Percentiles rank a stretch among this genome's conserved stretches.
Conservation (phyloP, 2,329 filamentous ascomycete genomes). For the Cytospora chrysosperma region DNA sequence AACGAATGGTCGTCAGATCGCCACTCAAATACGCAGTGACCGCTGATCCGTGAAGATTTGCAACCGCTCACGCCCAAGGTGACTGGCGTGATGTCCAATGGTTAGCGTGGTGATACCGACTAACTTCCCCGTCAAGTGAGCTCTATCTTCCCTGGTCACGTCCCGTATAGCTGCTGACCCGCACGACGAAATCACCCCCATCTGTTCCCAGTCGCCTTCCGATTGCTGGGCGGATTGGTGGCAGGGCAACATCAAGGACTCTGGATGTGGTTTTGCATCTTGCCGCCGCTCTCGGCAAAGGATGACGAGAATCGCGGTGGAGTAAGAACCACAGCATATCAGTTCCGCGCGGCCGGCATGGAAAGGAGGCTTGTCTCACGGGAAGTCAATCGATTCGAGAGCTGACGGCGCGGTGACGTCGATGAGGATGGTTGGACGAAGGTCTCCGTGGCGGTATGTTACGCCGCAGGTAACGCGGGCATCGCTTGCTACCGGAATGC, state of each 20-base stretch:
- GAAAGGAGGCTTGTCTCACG: neutral
- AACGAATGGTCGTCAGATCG: neutral
- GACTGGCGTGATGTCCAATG: neutral
- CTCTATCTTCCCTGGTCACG: too few relatives aligned
- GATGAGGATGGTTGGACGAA: neutral
- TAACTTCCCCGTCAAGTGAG: too few relatives aligned
- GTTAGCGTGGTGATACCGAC: neutral
- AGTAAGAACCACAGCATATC: neutral
- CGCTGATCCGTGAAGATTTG: neutral
- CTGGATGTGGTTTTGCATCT: too few relatives aligned
- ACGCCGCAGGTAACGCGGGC: neutral
- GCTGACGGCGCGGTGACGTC: neutral
- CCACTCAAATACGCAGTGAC: neutral
- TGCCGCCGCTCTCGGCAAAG: too few relatives aligned
- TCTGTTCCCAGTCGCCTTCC: too few relatives aligned
- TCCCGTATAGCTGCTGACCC: too few relatives aligned
- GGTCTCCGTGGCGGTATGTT: neutral
- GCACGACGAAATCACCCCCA: too few relatives aligned
- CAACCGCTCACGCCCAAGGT: neutral
- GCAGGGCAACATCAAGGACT: too few relatives aligned
- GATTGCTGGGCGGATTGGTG: too few relatives aligned
- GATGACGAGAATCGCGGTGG: neutral
- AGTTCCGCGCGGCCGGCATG: neutral
- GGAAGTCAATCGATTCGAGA: neutral
- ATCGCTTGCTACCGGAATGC: neutral